Evolutionary conservation across 116 monocot species (phyloP), one percentile per base, ranked within the genome.

Genomic region (Papilionanthe hybrid): DNA sequence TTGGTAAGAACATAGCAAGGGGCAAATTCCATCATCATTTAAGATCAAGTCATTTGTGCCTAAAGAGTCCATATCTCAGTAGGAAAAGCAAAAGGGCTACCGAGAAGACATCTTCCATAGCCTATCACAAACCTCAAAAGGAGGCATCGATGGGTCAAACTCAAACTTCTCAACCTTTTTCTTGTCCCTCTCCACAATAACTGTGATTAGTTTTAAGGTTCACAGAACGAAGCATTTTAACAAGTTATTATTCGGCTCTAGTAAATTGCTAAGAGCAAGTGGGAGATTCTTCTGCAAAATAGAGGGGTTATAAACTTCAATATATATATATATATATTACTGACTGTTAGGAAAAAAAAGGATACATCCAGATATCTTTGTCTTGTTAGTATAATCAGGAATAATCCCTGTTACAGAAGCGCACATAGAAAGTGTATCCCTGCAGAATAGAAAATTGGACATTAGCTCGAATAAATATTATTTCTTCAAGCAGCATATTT

Each of bases 331-430:
- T n/a, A n/a, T n/a, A n/a, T n/a, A n/a, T 32, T 32, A 32, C 32
- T 32, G 32, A 32, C 32, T 32, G 32, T 32, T 32, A 20, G 1
- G 10, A 1, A 65, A 3, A 58, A 65, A 65, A 88, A 94, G 89
- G 94, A 89, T 94, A 88, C 94, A 85, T 47, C 94, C 94, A 45
- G 94, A 94, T 50, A 91, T 86, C 77, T 67, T 89, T 42, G 72
- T 78, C 73, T 90, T 69, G 45, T 89, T 91, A 42, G 88, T 85
- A 27, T 86, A 72, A 71, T 82, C 81, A 23, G 94, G 94, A 44
- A 94, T 83, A 71, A 89, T 86, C 50, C 80, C 88, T 30, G 91
- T 90, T n/a, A 89, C 85, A 5, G 94, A 94, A 63, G 88, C 89
- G 58, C 86, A 91, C 94, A 94, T 90, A 9, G 94, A 91, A 27